A percentile compares a stretch with the other conserved stretches of the same genome.
These are phyloP conservation scores for Elaeis guineensis DNA, from an alignment of 176 grass and related monocot species.

Conservation along the genomic window DNA sequence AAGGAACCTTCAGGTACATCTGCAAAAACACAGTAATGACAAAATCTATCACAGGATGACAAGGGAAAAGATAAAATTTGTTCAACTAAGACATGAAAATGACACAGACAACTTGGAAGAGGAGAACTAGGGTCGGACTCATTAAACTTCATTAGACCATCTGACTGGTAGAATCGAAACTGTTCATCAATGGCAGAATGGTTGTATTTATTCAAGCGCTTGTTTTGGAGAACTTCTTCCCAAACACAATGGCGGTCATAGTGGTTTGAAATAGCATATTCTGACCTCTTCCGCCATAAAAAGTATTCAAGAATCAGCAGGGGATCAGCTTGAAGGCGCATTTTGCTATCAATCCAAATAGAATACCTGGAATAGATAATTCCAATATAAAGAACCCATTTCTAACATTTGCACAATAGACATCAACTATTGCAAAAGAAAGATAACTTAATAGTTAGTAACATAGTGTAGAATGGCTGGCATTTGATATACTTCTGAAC, in stretches of 20 bases:
- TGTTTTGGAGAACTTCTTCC: slow-evolving; percentile 90
- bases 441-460: no score
- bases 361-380: slow-evolving; percentile 50
- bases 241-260: slow-evolving; percentile 91
- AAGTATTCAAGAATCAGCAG: slow-evolving; percentile 86
- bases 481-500: no score
- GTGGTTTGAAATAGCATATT: slow-evolving; percentile 84
- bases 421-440: no score
- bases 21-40: slow-evolving; percentile 29
- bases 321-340: slow-evolving; percentile 75
- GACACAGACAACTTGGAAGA: slow-evolving; percentile 77
- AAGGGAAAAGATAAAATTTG: background rate
- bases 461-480: no score
- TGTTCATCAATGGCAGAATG: slow-evolving; percentile 80
- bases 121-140: slow-evolving; percentile 35
- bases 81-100: slow-evolving; percentile 1
- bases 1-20: slow-evolving; percentile 97
- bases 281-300: slow-evolving; percentile 76
- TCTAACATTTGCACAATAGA: no score
- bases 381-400: background rate
- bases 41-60: slow-evolving; percentile 10
- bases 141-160: slow-evolving; percentile 75
- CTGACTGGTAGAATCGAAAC: slow-evolving; percentile 78
- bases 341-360: slow-evolving; percentile 94
- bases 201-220: slow-evolving; percentile 81